These are phyloP conservation scores for Takashimella tepidaria DNA, from an alignment of 1,284 basidiomycete genomes.

Conservation along the genomic window DNA sequence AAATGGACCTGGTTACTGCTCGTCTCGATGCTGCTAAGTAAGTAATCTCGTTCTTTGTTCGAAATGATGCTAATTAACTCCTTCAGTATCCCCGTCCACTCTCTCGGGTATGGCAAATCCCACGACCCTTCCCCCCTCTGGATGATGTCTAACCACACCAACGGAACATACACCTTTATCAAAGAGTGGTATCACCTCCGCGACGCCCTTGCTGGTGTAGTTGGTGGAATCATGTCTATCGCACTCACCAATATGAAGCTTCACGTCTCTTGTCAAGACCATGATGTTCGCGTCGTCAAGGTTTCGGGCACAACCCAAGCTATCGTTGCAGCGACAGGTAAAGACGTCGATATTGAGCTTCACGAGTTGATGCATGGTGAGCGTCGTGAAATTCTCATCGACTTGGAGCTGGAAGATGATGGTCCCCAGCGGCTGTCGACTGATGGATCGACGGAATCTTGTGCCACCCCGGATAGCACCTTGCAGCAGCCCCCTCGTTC, in stretches of 20 bases:
- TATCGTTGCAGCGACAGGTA: constrained; percentile 78
- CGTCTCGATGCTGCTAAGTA: constrained; percentile 87
- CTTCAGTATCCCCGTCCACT: constrained; percentile 76
- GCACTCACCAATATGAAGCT: constrained; percentile 83
- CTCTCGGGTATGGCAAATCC: constrained; percentile 90
- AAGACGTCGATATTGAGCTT: constrained; percentile 91
- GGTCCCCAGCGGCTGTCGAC: not conserved
- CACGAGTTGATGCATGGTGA: constrained; percentile 87
- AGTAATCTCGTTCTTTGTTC: constrained; percentile 15
- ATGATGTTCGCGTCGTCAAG: constrained; percentile 80
- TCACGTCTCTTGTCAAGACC: constrained; percentile 60
- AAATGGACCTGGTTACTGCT: constrained; percentile 95
- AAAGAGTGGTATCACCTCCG: constrained; percentile 92
- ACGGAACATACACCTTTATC: constrained; percentile 95
- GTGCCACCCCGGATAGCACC: not conserved
- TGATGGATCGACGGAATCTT: not conserved
- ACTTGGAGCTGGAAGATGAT: constrained; percentile 69
- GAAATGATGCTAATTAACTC: not conserved
- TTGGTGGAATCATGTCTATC: constrained; percentile 91
- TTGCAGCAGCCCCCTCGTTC: not conserved
- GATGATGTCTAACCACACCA: constrained; percentile 96
- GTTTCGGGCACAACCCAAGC: constrained; percentile 77
- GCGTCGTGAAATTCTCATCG: constrained; percentile 87
- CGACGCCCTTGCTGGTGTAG: constrained; percentile 79
- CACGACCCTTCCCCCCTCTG: constrained; percentile 97